phyloP scores from a whole-genome alignment of 2,329 filamentous ascomycete genomes.

The Talaromyces rugulosus region DNA sequence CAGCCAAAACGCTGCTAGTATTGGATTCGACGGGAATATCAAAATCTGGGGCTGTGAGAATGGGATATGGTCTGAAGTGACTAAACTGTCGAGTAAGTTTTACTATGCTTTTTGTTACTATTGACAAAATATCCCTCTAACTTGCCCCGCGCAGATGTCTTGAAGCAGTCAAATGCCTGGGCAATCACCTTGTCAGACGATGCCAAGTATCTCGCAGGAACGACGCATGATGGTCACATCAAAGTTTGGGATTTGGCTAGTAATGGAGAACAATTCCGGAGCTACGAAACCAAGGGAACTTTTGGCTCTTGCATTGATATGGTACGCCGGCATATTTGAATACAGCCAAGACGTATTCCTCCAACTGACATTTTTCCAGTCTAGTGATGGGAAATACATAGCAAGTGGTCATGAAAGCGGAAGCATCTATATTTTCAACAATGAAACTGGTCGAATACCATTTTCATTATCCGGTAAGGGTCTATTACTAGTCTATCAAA shows the following conservation, averaged over 20 bases:
- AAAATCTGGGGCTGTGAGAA: slow-evolving; percentile 70
- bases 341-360: neutral
- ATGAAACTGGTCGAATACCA: slow-evolving; percentile 75
- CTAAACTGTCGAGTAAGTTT: slow-evolving; percentile 39
- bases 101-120: neutral
- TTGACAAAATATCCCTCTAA: neutral
- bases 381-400: slow-evolving; percentile 73
- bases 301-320: slow-evolving; percentile 88
- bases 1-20: slow-evolving; percentile 71
- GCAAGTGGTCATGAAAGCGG: slow-evolving; percentile 93
- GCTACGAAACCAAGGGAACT: slow-evolving; percentile 88
- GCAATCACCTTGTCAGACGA: slow-evolving; percentile 80
- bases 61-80: slow-evolving; percentile 52
- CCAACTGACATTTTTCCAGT: slow-evolving; percentile 35
- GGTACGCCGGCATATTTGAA: slow-evolving; percentile 35
- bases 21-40: slow-evolving; percentile 84
- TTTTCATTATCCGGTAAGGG: slow-evolving; percentile 74
- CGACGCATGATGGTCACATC: slow-evolving; percentile 80
- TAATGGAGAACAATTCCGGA: slow-evolving; percentile 60
- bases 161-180: slow-evolving; percentile 72
- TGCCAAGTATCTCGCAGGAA: slow-evolving; percentile 79
- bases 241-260: slow-evolving; percentile 76
- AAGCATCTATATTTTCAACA: slow-evolving; percentile 90
- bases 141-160: slow-evolving; percentile 26
- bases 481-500: neutral